Evolutionary conservation across 1,284 basidiomycete genomes (phyloP).

Genomic region (Austroboletus niveus): DNA sequence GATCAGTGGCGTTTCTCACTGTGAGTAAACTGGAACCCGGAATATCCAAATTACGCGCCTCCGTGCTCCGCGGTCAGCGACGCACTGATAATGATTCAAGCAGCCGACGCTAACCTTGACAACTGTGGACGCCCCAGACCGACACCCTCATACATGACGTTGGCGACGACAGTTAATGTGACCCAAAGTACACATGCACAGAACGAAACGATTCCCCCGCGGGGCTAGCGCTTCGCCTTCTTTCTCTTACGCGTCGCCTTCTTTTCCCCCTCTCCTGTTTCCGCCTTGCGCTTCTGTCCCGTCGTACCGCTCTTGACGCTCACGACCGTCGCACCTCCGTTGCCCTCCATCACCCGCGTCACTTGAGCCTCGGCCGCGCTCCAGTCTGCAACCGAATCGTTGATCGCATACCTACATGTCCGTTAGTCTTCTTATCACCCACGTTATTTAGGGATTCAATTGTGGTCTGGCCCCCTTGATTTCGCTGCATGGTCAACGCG

Average conservation of each 20-base stretch:
- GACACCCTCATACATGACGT: too few species aligned
- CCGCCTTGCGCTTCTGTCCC: slow-evolving; percentile 68
- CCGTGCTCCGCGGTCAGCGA: too few species aligned
- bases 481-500: slow-evolving; percentile 8
- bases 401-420: slow-evolving; percentile 70
- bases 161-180: not conserved
- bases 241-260: slow-evolving; percentile 58
- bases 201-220: too few species aligned
- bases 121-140: too few species aligned
- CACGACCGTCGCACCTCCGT: slow-evolving; percentile 64
- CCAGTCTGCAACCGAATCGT: slow-evolving; percentile 72
- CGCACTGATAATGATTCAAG: too few species aligned
- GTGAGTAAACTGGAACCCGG: too few species aligned
- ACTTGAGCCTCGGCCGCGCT: slow-evolving; percentile 72
- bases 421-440: not conserved
- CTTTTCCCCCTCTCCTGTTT: slow-evolving; percentile 31
- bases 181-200: not conserved
- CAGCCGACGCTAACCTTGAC: too few species aligned
- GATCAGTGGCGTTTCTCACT: too few species aligned
- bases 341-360: slow-evolving; percentile 43
- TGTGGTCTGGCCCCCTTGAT: not conserved
- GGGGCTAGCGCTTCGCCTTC: slow-evolving; percentile 50
- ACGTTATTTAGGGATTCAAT: not conserved
- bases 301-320: slow-evolving; percentile 59
- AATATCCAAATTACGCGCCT: too few species aligned